phyloP scores from a whole-genome alignment of 208 protist genomes.

The Histomonas meleagridis region DNA sequence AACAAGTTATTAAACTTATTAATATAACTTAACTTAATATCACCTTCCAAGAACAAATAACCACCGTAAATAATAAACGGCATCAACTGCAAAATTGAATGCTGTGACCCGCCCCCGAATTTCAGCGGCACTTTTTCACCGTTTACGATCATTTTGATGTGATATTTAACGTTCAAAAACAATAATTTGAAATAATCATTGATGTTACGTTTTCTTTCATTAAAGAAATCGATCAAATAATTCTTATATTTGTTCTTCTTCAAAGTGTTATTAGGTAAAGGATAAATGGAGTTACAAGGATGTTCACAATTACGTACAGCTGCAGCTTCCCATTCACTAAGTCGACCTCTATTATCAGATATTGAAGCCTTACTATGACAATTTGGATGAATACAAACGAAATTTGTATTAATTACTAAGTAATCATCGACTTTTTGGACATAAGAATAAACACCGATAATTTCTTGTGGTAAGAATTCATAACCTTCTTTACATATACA shows the following conservation, averaged over 20 bases:
- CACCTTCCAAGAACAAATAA: not conserved
- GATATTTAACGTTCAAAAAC: not conserved
- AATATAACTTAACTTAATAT: not conserved
- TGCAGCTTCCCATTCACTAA: not conserved
- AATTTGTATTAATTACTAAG: not conserved
- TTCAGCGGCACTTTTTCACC: not conserved
- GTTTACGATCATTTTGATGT: not conserved
- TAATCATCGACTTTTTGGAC: not conserved
- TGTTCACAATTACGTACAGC: not conserved
- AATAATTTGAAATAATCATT: not conserved
- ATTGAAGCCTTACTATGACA: not conserved
- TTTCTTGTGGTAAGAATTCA: not conserved
- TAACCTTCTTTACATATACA: constrained; percentile 2
- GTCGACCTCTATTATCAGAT: no score
- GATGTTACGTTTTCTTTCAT: not conserved
- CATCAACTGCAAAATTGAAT: not conserved
- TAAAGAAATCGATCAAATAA: not conserved
- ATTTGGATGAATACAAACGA: not conserved
- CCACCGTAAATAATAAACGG: not conserved
- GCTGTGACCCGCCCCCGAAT: not conserved
- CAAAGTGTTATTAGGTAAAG: not conserved
- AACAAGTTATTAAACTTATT: not conserved
- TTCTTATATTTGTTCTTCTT: not conserved
- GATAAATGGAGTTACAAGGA: not conserved
- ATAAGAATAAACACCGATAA: not conserved